Conservation (phyloP, 176 grass and related monocot species). For the Metroxylon sagu region DNA sequence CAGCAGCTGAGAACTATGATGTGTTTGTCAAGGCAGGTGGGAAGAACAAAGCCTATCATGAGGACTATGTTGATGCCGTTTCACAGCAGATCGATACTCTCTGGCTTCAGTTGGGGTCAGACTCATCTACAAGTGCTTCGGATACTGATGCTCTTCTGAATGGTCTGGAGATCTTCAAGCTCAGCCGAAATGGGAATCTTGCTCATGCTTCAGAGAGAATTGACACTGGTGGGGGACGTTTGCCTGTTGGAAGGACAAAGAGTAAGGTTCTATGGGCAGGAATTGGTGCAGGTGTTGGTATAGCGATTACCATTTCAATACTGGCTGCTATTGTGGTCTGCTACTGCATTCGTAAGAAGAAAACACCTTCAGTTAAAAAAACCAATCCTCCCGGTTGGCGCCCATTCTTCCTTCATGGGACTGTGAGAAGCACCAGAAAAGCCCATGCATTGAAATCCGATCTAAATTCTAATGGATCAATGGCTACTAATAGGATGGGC, state of each 20-base stretch:
- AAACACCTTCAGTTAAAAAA: background rate
- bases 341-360: background rate
- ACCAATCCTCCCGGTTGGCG: background rate
- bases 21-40: conserved; percentile 16
- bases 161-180: conserved; percentile 22
- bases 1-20: conserved; percentile 14
- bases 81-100: conserved; percentile 14
- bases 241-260: background rate
- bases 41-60: conserved; percentile 28
- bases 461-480: conserved; percentile 1
- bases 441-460: background rate
- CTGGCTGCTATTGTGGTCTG: background rate
- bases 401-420: conserved; percentile 2
- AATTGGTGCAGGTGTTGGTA: background rate
- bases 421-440: background rate
- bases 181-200: conserved; percentile 11
- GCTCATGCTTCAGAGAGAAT: conserved; percentile 10
- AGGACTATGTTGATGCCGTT: conserved; percentile 17
- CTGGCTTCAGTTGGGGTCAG: conserved; percentile 17
- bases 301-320: background rate
- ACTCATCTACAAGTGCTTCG: conserved; percentile 1
- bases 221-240: background rate
- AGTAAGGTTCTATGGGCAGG: conserved; percentile 3
- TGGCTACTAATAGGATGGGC: background rate
- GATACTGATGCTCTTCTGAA: conserved; percentile 21